phyloP scores from a whole-genome alignment of 192 early-diverging fungal genomes.

The Mortierella alpina region DNA sequence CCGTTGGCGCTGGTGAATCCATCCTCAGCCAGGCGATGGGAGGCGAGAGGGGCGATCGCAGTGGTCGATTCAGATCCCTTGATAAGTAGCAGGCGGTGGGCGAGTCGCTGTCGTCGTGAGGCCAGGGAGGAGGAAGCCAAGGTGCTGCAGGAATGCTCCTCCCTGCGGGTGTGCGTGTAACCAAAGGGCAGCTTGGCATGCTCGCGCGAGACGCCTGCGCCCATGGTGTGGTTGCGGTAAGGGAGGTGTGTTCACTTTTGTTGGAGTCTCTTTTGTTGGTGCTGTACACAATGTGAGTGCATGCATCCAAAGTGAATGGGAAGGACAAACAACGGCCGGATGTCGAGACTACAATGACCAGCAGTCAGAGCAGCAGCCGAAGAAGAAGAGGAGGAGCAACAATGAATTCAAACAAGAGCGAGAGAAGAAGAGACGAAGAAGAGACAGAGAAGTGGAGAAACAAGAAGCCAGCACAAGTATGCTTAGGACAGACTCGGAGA shows the following conservation, averaged over 20 bases:
- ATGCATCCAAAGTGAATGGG: too few species aligned
- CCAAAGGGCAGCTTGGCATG: conserved; percentile 46
- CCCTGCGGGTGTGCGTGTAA: conserved; percentile 39
- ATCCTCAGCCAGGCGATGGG: conserved; percentile 15
- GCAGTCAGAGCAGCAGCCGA: background rate
- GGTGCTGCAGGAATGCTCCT: conserved; percentile 16
- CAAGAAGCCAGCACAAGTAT: background rate
- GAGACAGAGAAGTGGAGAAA: background rate
- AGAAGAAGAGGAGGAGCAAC: background rate
- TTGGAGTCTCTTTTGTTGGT: background rate
- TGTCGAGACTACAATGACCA: background rate
- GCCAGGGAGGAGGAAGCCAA: conserved; percentile 3
- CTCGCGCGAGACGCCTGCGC: conserved; percentile 36
- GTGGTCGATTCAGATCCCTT: conserved; percentile 27
- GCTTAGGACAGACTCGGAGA: too few species aligned
- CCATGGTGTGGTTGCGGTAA: conserved; percentile 16
- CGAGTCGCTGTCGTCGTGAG: conserved; percentile 27
- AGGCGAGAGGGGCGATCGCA: conserved; percentile 17
- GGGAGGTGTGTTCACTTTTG: too few species aligned
- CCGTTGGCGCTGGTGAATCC: background rate
- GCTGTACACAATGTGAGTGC: background rate
- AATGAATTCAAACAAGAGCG: background rate
- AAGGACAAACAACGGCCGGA: background rate
- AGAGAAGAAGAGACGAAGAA: background rate
- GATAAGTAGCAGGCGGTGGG: conserved; percentile 29